A percentile compares a stretch with the other conserved stretches of the same genome.
Evolutionary conservation across 768 basidiomycete species (phyloP).

Genomic region (Tylopilus vinaceipallidus): DNA sequence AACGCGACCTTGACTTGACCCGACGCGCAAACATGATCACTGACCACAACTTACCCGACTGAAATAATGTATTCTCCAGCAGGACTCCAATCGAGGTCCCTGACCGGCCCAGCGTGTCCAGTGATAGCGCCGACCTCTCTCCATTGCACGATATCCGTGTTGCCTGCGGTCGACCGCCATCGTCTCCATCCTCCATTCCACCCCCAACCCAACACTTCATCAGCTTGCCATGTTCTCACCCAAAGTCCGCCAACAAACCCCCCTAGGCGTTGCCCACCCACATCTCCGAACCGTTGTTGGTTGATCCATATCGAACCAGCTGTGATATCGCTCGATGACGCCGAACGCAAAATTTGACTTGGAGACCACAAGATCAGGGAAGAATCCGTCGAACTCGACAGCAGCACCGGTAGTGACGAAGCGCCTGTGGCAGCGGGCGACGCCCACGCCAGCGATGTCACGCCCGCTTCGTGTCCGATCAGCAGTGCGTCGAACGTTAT

Average conservation of each 20-base stretch:
- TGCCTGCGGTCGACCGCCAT: constrained; percentile 54
- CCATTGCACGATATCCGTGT: constrained; percentile 53
- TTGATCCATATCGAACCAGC: constrained; percentile 80
- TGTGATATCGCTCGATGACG: constrained; percentile 38
- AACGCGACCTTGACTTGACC: too few species aligned
- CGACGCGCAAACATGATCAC: not conserved
- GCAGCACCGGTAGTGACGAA: constrained; percentile 47
- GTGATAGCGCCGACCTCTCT: constrained; percentile 70
- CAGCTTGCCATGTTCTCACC: constrained; percentile 47
- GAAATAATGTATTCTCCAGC: constrained; percentile 84
- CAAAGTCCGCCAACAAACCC: constrained; percentile 93
- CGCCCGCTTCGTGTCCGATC: constrained; percentile 91
- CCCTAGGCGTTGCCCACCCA: constrained; percentile 86
- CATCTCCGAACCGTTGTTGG: constrained; percentile 87
- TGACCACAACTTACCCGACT: constrained; percentile 55
- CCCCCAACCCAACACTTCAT: constrained; percentile 78
- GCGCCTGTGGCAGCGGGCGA: constrained; percentile 34
- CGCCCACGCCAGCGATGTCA: constrained; percentile 88
- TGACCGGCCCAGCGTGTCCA: constrained; percentile 84
- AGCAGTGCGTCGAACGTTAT: constrained; percentile 93
- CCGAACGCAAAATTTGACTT: constrained; percentile 43
- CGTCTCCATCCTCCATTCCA: constrained; percentile 95
- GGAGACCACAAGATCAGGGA: constrained; percentile 95
- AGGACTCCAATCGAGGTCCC: constrained; percentile 84
- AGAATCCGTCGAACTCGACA: constrained; percentile 95